phyloP scores from a whole-genome alignment of 1,284 basidiomycete species.

The Clitocybe nebularis region DNA sequence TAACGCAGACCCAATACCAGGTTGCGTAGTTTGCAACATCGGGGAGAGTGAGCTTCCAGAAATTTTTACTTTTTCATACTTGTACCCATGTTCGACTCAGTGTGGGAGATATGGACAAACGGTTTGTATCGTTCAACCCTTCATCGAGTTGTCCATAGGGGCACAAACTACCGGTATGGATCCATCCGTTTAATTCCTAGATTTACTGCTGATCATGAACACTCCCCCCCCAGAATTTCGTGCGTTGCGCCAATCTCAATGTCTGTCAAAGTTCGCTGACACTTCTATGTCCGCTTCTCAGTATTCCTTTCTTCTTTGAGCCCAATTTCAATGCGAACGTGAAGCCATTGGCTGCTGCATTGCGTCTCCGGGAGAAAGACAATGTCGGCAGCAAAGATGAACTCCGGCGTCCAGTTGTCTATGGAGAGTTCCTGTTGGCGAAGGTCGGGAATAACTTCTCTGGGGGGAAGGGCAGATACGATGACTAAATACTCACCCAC shows the following conservation, averaged over 20 bases:
- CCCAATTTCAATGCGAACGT: conserved; percentile 72
- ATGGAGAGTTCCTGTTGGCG: conserved; percentile 70
- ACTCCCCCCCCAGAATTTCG: conserved; percentile 46
- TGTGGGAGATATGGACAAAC: conserved; percentile 86
- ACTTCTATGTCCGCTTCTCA: conserved; percentile 11
- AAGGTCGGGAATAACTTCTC: conserved; percentile 74
- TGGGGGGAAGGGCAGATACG: conserved; percentile 37
- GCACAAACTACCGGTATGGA: conserved; percentile 65
- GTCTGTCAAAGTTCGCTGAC: background rate
- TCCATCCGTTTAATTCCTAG: background rate
- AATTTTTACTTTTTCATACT: background rate
- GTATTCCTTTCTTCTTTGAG: conserved; percentile 86
- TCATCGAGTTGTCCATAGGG: conserved; percentile 73
- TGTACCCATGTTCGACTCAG: conserved; percentile 28
- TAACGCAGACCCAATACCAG: conserved; percentile 72
- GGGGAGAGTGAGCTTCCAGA: conserved; percentile 64
- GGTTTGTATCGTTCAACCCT: conserved; percentile 73
- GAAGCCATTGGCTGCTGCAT: conserved; percentile 53
- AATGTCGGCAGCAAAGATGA: conserved; percentile 13
- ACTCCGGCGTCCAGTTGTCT: conserved; percentile 47
- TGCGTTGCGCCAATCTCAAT: conserved; percentile 26
- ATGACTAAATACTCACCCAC: conserved; percentile 3
- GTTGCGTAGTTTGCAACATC: conserved; percentile 78
- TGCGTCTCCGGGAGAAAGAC: conserved; percentile 39
- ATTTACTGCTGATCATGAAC: background rate